A percentile compares a stretch with the other conserved stretches of the same genome.
Conservation (phyloP, 257 asterid genomes). For the Gardenia jasminoides region DNA sequence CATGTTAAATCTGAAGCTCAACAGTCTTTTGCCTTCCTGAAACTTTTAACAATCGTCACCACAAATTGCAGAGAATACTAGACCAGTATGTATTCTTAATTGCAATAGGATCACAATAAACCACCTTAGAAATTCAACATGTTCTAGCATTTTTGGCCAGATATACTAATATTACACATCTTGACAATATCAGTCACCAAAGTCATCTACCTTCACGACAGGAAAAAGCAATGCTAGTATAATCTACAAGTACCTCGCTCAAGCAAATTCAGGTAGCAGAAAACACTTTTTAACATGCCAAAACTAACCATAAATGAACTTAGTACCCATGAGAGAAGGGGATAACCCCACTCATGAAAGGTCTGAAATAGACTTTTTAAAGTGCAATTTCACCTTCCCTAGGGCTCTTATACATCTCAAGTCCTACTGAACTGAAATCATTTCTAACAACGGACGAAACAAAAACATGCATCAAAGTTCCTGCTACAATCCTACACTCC, state of each 20-base stretch:
- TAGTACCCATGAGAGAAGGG: not conserved
- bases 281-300: not conserved
- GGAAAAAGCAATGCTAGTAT: not conserved
- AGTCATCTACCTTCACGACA: not conserved
- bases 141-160: not conserved
- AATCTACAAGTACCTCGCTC: not conserved
- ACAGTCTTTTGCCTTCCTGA: constrained; percentile 81
- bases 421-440: no score
- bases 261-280: not conserved
- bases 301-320: not conserved
- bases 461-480: no score
- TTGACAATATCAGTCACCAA: not conserved
- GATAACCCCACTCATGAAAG: not conserved
- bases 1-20: constrained; percentile 58
- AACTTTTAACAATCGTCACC: not conserved
- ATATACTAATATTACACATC: not conserved
- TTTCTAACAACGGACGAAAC: no score
- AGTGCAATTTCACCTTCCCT: no score
- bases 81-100: not conserved
- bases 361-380: no score
- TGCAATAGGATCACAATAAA: not conserved
- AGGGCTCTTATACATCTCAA: no score
- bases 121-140: not conserved
- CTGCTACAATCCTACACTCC: not conserved
- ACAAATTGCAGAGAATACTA: not conserved